These are phyloP conservation scores for Aspergillus pseudoterreus DNA, from an alignment of 2,329 filamentous ascomycete species.

Conservation along the genomic window DNA sequence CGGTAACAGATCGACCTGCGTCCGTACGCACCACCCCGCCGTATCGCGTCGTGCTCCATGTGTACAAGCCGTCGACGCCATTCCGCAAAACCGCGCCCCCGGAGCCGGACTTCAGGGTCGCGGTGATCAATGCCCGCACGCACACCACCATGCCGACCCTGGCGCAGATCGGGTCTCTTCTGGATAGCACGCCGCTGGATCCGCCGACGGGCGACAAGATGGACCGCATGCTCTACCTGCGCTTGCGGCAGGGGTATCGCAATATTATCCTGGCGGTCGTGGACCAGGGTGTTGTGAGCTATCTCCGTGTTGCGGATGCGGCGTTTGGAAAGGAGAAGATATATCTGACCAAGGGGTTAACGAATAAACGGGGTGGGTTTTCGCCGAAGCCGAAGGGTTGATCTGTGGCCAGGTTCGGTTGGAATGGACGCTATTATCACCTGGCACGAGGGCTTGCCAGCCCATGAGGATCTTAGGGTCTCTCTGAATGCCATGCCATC, in stretches of 20 bases:
- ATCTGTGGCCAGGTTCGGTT: slow-evolving; percentile 1
- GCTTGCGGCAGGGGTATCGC: slow-evolving; percentile 77
- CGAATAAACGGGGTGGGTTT: slow-evolving; percentile 27
- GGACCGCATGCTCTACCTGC: slow-evolving; percentile 61
- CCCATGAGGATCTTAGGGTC: no score
- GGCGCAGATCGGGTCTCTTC: slow-evolving; percentile 64
- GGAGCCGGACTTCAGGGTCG: slow-evolving; percentile 77
- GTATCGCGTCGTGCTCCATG: slow-evolving; percentile 72
- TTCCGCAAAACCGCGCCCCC: slow-evolving; percentile 80
- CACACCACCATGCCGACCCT: slow-evolving; percentile 67
- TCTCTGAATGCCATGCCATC: no score
- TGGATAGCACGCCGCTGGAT: slow-evolving; percentile 70
- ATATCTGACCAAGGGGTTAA: slow-evolving; percentile 49
- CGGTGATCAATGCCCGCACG: slow-evolving; percentile 72
- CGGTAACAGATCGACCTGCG: slow-evolving; percentile 30
- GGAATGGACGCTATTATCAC: no score
- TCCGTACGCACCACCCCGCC: slow-evolving; percentile 42
- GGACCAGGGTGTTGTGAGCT: slow-evolving; percentile 86
- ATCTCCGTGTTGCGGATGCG: slow-evolving; percentile 73
- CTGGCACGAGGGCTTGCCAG: no score
- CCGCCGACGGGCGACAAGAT: slow-evolving; percentile 52
- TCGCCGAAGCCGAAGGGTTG: slow-evolving; percentile 29
- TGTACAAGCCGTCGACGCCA: slow-evolving; percentile 70
- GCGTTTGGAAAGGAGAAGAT: slow-evolving; percentile 74
- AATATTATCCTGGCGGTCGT: slow-evolving; percentile 85